Percentiles rank a stretch among this genome's conserved stretches.
Conservation (phyloP, 768 basidiomycete species). For the Rhodotorula babjevae region DNA sequence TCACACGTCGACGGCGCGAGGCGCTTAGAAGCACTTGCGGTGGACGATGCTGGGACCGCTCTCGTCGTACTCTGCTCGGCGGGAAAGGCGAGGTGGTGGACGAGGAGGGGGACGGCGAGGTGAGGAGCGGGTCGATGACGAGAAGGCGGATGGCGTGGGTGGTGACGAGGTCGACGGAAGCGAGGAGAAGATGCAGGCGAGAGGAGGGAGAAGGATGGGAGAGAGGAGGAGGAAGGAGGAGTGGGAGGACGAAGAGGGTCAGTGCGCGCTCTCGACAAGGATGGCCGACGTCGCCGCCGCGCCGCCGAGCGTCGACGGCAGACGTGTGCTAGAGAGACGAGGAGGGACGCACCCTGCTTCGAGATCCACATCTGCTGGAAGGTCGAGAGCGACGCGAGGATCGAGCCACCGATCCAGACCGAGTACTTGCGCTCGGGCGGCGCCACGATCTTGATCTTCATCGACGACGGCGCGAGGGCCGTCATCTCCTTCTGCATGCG, state of each 20-base stretch:
- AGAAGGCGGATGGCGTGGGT: too few species aligned
- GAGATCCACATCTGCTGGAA: slow-evolving; percentile 93
- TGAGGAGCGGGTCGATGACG: background rate
- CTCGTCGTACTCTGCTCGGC: background rate
- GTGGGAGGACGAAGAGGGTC: too few species aligned
- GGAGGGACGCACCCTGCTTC: slow-evolving; percentile 55
- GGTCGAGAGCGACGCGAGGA: slow-evolving; percentile 74
- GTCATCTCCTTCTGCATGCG: slow-evolving; percentile 94
- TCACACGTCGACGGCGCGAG: too few species aligned
- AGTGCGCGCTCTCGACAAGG: too few species aligned
- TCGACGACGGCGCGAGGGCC: slow-evolving; percentile 72
- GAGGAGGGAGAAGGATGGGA: too few species aligned
- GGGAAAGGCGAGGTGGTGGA: background rate
- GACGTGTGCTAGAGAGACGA: too few species aligned
- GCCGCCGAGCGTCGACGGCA: too few species aligned
- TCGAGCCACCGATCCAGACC: slow-evolving; percentile 61
- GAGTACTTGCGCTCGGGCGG: slow-evolving; percentile 93
- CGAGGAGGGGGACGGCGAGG: background rate
- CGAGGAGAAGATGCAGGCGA: too few species aligned
- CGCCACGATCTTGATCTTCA: slow-evolving; percentile 92
- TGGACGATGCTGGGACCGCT: background rate
- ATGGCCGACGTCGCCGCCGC: too few species aligned
- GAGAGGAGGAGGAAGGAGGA: too few species aligned
- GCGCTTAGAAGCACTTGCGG: background rate
- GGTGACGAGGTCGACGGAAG: too few species aligned